Evolutionary conservation across 1,284 basidiomycete genomes (phyloP), one percentile per base, ranked within the genome.

Genomic region (Melampsora abietis-canadensis): DNA sequence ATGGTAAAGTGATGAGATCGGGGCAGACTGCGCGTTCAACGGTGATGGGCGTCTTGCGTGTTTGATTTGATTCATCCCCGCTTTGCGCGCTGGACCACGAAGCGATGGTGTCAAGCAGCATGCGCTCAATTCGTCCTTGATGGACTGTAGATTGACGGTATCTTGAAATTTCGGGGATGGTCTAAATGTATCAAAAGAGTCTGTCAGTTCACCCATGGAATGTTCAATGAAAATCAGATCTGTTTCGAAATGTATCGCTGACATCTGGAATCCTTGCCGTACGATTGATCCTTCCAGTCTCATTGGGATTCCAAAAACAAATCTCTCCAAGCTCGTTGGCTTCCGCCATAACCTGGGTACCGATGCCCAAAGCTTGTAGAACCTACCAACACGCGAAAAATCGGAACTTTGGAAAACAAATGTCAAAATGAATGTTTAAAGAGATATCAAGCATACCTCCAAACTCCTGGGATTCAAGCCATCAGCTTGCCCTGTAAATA

Each of bases 401-500:
- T 27, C 47, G 31, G 62, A 5, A 3, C 47, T 10, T 30, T 17
- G 12, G 37, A 37, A 62, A 27, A n/a, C 19, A 19, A 48, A 59
- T 6, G 10, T 19, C 37, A 47, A 4, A 15, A 37, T 30, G n/a
- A 24, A 54, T 30, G 30, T n/a, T 47, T 2, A n/a, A n/a, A 31
- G 46, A 21, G 51, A 1, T 3, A 57, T 24, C 27, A 27, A 57
- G 51, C 47, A 51, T 68, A 62, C 73, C 66, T 75, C 73, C 46
- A 75, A 44, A 47, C 57, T 66, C 40, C 73, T 65, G 5, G 73
- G 73, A 48, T 67, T 75, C 12, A 75, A 61, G n/a, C 65, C 73
- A 64, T 75, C 73, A 31, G 73, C 73, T 75, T 75, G 73, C n/a
- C 73, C 66, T 17, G 73, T 75, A 46, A 75, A 75, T 21, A 75